These are phyloP conservation scores for Aristolochia contorta DNA, from an alignment of 164 flowering plant species.

Conservation along the genomic window DNA sequence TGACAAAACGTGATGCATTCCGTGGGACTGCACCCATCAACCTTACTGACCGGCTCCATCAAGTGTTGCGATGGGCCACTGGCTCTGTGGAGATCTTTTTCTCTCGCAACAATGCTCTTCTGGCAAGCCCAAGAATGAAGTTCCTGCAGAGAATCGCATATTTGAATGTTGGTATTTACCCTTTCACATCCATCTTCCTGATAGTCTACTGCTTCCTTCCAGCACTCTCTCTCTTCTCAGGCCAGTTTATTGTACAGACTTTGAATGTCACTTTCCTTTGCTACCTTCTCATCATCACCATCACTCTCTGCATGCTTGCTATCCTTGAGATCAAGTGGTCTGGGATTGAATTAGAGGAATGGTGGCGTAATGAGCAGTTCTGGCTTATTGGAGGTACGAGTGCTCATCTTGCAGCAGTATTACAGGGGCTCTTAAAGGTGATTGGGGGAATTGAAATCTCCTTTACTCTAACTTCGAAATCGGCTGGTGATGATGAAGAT, in stretches of 20 bases:
- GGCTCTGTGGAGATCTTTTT: constrained; percentile 88
- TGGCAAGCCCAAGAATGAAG: constrained; percentile 50
- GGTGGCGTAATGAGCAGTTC: constrained; percentile 94
- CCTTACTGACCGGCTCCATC: constrained; percentile 75
- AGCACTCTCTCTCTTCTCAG: constrained; percentile 67
- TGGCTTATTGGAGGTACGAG: constrained; percentile 92
- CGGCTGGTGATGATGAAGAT: constrained; percentile 52
- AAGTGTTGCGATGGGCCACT: constrained; percentile 92
- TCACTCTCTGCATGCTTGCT: constrained; percentile 58
- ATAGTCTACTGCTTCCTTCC: constrained; percentile 83
- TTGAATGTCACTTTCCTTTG: constrained; percentile 57
- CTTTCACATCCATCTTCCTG: constrained; percentile 73
- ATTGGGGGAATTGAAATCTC: constrained; percentile 82
- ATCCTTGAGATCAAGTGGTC: constrained; percentile 86
- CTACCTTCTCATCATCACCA: constrained; percentile 55
- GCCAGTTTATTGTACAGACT: constrained; percentile 63
- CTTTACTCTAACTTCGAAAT: constrained; percentile 73
- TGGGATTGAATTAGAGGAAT: constrained; percentile 60
- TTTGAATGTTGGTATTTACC: constrained; percentile 71
- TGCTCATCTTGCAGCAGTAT: constrained; percentile 82
- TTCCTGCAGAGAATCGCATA: constrained; percentile 63
- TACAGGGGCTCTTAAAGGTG: constrained; percentile 79
- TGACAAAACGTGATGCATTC: constrained; percentile 72
- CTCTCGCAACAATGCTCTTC: constrained; percentile 72
- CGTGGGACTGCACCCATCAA: constrained; percentile 87